These are phyloP conservation scores for Trichoderma breve DNA, from an alignment of 2,329 filamentous ascomycete species.

Conservation along the genomic window DNA sequence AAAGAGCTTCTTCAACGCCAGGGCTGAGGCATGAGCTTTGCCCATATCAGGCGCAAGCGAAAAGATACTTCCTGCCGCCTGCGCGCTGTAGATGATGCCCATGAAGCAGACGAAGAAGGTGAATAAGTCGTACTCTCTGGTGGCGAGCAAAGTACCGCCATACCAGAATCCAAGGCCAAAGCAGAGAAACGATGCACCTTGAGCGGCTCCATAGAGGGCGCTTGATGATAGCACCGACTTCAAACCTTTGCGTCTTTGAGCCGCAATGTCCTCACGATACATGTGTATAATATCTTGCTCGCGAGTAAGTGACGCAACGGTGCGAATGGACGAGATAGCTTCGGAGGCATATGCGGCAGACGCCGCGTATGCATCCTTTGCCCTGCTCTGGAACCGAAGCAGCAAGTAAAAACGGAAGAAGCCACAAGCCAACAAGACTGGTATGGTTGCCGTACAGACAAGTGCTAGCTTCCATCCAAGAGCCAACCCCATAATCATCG, in stretches of 20 bases:
- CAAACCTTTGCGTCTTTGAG: slow-evolving; percentile 66
- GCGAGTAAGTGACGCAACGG: slow-evolving; percentile 84
- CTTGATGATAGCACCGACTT: slow-evolving; percentile 75
- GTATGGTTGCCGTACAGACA: slow-evolving; percentile 76
- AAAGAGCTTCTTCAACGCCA: slow-evolving; percentile 77
- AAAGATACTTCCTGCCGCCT: slow-evolving; percentile 87
- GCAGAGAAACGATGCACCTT: slow-evolving; percentile 79
- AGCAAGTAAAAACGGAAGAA: slow-evolving; percentile 86
- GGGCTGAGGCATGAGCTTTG: slow-evolving; percentile 83
- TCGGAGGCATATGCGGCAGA: slow-evolving; percentile 90
- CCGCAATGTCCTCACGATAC: slow-evolving; percentile 66
- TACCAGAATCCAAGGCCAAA: slow-evolving; percentile 93
- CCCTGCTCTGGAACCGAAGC: slow-evolving; percentile 72
- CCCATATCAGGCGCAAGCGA: slow-evolving; percentile 90
- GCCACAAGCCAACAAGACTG: slow-evolving; percentile 74
- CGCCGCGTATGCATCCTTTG: slow-evolving; percentile 74
- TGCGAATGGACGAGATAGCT: slow-evolving; percentile 89
- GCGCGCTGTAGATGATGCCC: slow-evolving; percentile 84
- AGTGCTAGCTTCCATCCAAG: slow-evolving; percentile 87
- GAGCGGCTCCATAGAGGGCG: slow-evolving; percentile 75
- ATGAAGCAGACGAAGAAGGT: slow-evolving; percentile 93
- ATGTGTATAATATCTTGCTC: slow-evolving; percentile 74
- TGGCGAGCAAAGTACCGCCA: slow-evolving; percentile 72
- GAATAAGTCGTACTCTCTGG: slow-evolving; percentile 70
- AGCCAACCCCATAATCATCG: slow-evolving; percentile 66